These are phyloP conservation scores for Scheffersomyces segobiensis DNA, from an alignment of 1,139 yeast species.

Conservation along the genomic window DNA sequence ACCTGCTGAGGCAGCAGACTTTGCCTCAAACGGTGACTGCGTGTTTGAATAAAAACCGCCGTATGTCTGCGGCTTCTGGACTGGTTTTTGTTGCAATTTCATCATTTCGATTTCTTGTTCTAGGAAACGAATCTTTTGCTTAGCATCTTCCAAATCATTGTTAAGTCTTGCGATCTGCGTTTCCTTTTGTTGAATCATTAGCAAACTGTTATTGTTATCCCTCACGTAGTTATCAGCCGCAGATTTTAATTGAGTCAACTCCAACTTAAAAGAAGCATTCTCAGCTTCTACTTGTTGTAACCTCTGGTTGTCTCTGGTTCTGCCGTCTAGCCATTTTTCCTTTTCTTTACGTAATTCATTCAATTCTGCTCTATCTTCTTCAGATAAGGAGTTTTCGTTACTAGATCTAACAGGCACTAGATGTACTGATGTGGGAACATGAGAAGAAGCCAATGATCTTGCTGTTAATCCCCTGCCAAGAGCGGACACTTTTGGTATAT, in stretches of 20 bases:
- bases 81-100: constrained; percentile 32
- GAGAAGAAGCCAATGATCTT: constrained; percentile 29
- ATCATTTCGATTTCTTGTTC: constrained; percentile 54
- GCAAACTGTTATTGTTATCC: constrained; percentile 51
- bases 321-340: constrained; percentile 49
- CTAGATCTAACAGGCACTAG: constrained; percentile 14
- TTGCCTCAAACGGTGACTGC: neutral
- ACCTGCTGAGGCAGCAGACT: neutral
- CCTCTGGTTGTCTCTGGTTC: constrained; percentile 36
- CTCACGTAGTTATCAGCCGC: constrained; percentile 41
- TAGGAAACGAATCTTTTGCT: constrained; percentile 47
- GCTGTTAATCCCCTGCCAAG: constrained; percentile 41
- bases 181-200: constrained; percentile 64
- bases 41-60: neutral
- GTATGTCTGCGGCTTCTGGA: constrained; percentile 5
- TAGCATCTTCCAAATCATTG: constrained; percentile 60
- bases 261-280: constrained; percentile 42
- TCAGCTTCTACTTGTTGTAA: constrained; percentile 48
- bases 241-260: constrained; percentile 30
- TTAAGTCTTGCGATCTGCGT: constrained; percentile 60
- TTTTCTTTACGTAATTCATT: constrained; percentile 55
- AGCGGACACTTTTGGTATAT: constrained; percentile 27
- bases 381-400: constrained; percentile 3
- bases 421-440: constrained; percentile 11
- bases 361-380: constrained; percentile 48